phyloP scores from a whole-genome alignment of 768 basidiomycete species.

The Mycena indigotica region DNA sequence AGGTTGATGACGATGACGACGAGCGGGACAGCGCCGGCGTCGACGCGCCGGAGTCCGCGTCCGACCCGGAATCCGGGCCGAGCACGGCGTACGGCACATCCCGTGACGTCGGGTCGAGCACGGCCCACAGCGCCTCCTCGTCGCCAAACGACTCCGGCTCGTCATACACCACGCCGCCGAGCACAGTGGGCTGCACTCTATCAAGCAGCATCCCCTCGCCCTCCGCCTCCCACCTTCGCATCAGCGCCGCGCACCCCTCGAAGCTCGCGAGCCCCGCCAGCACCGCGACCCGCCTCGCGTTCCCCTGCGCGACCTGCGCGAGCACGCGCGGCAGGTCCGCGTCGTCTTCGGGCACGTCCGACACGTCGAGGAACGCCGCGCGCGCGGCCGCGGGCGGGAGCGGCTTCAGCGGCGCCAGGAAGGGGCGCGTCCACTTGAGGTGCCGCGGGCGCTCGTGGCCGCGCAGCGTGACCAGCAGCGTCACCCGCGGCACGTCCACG shows the following conservation, averaged over 20 bases:
- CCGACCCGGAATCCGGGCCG: not conserved
- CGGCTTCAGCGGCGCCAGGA: slow-evolving; percentile 13
- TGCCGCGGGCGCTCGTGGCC: slow-evolving; percentile 16
- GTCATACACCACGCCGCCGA: not conserved
- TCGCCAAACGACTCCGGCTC: not conserved
- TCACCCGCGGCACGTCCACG: slow-evolving; percentile 12
- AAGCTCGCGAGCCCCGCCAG: slow-evolving; percentile 18
- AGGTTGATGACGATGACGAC: not conserved
- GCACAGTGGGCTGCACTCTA: not conserved
- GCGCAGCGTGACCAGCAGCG: slow-evolving; percentile 15
- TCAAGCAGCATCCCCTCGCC: slow-evolving; percentile 11
- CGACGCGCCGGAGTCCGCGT: not conserved
- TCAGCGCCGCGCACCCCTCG: slow-evolving; percentile 17
- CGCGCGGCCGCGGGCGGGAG: slow-evolving; percentile 4
- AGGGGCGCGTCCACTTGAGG: slow-evolving; percentile 20
- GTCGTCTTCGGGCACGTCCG: slow-evolving; percentile 12
- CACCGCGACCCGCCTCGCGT: not conserved
- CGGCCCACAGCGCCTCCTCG: not conserved
- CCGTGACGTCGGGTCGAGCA: not conserved
- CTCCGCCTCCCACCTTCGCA: slow-evolving; percentile 13
- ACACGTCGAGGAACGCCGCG: slow-evolving; percentile 23
- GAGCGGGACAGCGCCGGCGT: not conserved
- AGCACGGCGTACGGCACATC: not conserved
- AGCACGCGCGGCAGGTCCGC: slow-evolving; percentile 9
- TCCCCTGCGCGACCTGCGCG: slow-evolving; percentile 1